Conservation (phyloP, 495 filamentous ascomycete species). For the Hapsidospora chrysogenum region DNA sequence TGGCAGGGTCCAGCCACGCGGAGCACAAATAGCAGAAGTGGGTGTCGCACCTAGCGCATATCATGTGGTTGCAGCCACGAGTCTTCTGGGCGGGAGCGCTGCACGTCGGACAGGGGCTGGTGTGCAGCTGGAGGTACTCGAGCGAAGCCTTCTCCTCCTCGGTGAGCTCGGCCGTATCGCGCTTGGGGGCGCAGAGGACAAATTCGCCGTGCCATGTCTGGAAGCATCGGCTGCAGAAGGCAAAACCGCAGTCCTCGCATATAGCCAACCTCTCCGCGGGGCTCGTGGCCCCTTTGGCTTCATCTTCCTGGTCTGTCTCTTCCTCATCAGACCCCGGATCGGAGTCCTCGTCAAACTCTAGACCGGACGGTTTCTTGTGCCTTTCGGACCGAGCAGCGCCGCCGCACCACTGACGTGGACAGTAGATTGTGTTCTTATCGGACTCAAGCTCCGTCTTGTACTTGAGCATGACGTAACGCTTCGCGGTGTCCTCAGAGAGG, state of each 20-base stretch:
- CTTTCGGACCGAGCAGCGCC: constrained; percentile 71
- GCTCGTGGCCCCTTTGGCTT: constrained; percentile 1
- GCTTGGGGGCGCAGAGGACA: constrained; percentile 38
- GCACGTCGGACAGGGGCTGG: constrained; percentile 83
- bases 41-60: constrained; percentile 70
- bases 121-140: constrained; percentile 64
- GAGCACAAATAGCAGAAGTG: constrained; percentile 97
- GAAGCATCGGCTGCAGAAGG: constrained; percentile 55
- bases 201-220: constrained; percentile 85
- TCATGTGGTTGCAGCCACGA: constrained; percentile 96
- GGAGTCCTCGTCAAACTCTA: constrained; percentile 27
- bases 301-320: constrained; percentile 8
- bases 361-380: constrained; percentile 49
- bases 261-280: constrained; percentile 37
- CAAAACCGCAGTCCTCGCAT: constrained; percentile 80
- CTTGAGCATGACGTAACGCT: constrained; percentile 76
- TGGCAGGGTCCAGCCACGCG: constrained; percentile 58
- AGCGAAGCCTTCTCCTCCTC: constrained; percentile 72
- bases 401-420: constrained; percentile 86
- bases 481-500: constrained; percentile 51
- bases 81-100: constrained; percentile 73
- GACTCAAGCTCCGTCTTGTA: constrained; percentile 83
- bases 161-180: constrained; percentile 46
- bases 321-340: constrained; percentile 33
- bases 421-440: constrained; percentile 86